Evolutionary conservation across 2,329 filamentous ascomycete genomes (phyloP), one percentile per base, ranked within the genome.

Genomic region (Sporothrix brunneoviolacea): DNA sequence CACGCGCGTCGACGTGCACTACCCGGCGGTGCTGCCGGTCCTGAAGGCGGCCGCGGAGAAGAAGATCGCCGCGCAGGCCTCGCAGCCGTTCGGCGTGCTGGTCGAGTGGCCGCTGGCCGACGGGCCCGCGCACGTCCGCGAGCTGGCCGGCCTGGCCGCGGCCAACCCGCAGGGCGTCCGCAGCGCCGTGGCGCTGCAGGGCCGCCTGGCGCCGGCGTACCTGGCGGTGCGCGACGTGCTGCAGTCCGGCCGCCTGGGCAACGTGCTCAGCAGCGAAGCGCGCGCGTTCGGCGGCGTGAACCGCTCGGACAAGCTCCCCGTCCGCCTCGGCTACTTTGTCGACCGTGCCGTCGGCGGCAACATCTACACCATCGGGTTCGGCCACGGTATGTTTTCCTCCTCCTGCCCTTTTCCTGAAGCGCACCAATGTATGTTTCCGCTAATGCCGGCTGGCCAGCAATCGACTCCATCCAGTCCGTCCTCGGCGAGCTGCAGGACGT

Each of bases 81-180:
- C n/a, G n/a, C n/a, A n/a, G 10, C 15, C 28, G 22, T 36, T 49
- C 22, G 47, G 32, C 22, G 28, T 53, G 5, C 83, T 67, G 50
- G 68, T 79, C 0, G 79, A 83, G 63, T 83, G 79, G 76, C 80
- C 77, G 7, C 64, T 83, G 0, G 75, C 74, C 0, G 62, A 72
- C 13, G 70, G 74, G 47, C 60, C 63, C 0, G 50, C 58, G 2
- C 63, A 70, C 1, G 74, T 70, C 0, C 57, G 59, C 15, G 70
- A 74, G 38, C 61, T 82, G n/a, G n/a, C n/a, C n/a, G n/a, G n/a
- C n/a, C n/a, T n/a, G n/a, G n/a, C n/a, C n/a, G n/a, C n/a, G 62
- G 69, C 1, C 4, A 63, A 62, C 9, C 30, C 19, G 12, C 12
- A 7, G n/a, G 8, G 8, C n/a, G n/a, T 50, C 16, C 40, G 41